These are phyloP conservation scores for Tetragonia tetragonoides DNA, from an alignment of 148 eudicot species.

Conservation along the genomic window DNA sequence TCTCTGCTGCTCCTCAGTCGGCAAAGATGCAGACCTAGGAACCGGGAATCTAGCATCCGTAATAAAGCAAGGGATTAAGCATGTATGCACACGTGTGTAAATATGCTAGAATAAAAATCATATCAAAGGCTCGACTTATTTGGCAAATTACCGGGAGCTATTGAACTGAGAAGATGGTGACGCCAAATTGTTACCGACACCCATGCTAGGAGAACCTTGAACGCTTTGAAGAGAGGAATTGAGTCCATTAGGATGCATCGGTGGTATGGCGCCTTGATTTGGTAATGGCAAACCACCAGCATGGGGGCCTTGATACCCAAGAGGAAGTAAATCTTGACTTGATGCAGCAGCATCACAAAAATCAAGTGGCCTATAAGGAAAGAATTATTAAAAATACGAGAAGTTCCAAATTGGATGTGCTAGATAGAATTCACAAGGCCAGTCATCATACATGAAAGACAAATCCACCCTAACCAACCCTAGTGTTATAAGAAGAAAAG, in stretches of 20 bases:
- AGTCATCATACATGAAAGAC: neutral
- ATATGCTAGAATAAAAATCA: conserved; percentile 14
- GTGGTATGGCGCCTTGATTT: conserved; percentile 30
- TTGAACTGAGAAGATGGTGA: conserved; percentile 40
- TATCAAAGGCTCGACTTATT: neutral
- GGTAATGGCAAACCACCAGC: conserved; percentile 34
- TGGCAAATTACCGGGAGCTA: conserved; percentile 50
- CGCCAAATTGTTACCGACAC: conserved; percentile 32
- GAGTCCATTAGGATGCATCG: conserved; percentile 30
- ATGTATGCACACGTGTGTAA: neutral
- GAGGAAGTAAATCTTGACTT: conserved; percentile 55
- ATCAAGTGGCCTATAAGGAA: conserved; percentile 77
- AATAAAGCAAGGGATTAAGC: conserved; percentile 9
- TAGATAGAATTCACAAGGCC: conserved; percentile 8
- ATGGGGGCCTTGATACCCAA: conserved; percentile 51
- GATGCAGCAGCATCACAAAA: conserved; percentile 64
- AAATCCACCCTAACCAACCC: neutral
- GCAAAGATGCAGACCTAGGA: conserved; percentile 61
- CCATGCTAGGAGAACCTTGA: conserved; percentile 39
- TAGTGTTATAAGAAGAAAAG: conserved; percentile 1
- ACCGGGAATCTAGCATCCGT: conserved; percentile 66
- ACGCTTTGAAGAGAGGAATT: conserved; percentile 26
- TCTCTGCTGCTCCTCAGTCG: conserved; percentile 79
- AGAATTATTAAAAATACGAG: neutral
- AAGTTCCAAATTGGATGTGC: neutral